Percentiles rank a stretch among this genome's conserved stretches.
phyloP scores from a whole-genome alignment of 129 eudicot genomes.

The Escallonia herrerae region DNA sequence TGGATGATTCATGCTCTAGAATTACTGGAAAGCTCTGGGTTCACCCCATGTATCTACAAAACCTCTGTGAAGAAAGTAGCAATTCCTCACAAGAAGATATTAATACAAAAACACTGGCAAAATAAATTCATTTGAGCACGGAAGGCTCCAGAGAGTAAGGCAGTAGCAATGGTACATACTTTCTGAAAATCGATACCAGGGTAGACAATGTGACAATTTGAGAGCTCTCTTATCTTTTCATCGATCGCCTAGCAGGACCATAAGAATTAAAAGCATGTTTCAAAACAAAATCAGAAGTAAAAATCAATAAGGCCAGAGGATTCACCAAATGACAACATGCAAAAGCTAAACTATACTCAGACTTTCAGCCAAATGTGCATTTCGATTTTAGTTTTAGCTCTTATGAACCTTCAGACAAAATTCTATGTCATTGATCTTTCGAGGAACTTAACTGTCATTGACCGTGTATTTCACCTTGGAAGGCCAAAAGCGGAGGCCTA shows the following conservation, averaged over 20 bases:
- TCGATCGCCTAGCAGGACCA: slow-evolving; percentile 73
- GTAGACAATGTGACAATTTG: slow-evolving; percentile 88
- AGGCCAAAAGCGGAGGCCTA: too few relatives aligned
- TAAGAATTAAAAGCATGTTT: neutral
- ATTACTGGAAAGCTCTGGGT: too few relatives aligned
- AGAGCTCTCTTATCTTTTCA: slow-evolving; percentile 89
- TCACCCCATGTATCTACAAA: too few relatives aligned
- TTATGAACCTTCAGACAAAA: too few relatives aligned
- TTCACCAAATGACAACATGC: neutral
- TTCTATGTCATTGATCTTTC: too few relatives aligned
- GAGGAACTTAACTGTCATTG: too few relatives aligned
- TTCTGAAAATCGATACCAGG: slow-evolving; percentile 76
- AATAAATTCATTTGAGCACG: neutral
- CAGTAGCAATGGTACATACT: slow-evolving; percentile 33
- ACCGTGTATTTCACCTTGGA: too few relatives aligned
- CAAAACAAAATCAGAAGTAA: slow-evolving; percentile 6
- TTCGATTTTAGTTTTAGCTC: too few relatives aligned
- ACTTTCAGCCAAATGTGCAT: too few relatives aligned
- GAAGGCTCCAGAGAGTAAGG: slow-evolving; percentile 5
- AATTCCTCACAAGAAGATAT: neutral
- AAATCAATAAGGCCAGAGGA: neutral
- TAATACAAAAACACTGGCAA: neutral
- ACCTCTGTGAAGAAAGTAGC: neutral
- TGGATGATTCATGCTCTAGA: too few relatives aligned
- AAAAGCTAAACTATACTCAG: too few relatives aligned